Base-by-base conservation (phyloP, 2,329 filamentous ascomycete species). In the Phialophora chinensis region DNA sequence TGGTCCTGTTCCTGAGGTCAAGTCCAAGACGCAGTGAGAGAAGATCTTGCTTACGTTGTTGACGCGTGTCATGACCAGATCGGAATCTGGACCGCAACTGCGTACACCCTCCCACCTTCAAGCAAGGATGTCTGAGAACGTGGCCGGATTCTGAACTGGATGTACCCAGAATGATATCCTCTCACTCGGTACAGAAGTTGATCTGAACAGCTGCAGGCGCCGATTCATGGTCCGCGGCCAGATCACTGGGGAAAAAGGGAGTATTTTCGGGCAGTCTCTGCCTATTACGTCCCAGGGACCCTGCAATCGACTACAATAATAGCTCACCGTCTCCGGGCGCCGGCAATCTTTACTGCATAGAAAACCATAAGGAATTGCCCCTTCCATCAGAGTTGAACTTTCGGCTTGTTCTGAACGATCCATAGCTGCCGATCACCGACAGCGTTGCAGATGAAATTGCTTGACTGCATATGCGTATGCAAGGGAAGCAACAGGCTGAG, bases 11-110 rank as follows among this genome's bases (percentile, higher is more conserved):
- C 20, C 44, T n/a, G 47, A 44, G 31, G 27, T 17, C 27, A 38
- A 50, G 20, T 27, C 31, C 6, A 61, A 61, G 31, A 20, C 29
- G 54, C 49, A 61, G 33, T 61, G 59, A 61, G 7, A 54, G 17
- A 20, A 35, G n/a, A 35, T 33, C 12, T 31, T 17, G 1, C 29
- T 55, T 23, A 35, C 29, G 3, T 25, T n/a, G n/a, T 35, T 12
- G 53, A 35, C 12, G n/a, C 11, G 17, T 55, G 29, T 55, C n/a
- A 20, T 33, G 27, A 8, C n/a, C 25, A 29, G 20, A 14, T 14
- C 25, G 49, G 11, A 12, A 27, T 23, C 49, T 27, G 20, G 49
- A 27, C 38, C 38, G 14, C 14, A 17, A 42, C 6, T 0, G 5
- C 38, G 6, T 6, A 42, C 14, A 17, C 14, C 35, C 14, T 42